Base-by-base conservation (phyloP, 352 stramenopile species). In the Globisporangium camurandrum region DNA sequence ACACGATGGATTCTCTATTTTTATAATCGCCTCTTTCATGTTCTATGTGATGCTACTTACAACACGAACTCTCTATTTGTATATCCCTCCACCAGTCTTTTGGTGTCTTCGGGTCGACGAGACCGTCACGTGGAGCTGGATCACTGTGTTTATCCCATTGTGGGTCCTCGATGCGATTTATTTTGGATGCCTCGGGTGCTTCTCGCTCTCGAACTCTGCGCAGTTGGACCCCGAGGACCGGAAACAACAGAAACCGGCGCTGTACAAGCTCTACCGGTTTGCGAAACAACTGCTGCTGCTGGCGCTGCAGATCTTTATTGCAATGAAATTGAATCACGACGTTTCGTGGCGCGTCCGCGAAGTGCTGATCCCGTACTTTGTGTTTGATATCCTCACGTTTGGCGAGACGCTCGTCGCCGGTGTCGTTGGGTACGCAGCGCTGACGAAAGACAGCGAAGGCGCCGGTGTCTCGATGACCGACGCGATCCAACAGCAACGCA, bases 261-360 rank as follows among this genome's bases (percentile, higher is more conserved):
- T 93, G 0, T 76, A 67, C 69, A 87, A 86, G 62, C 50, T 88
- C n/a, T 89, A 86, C 59, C 67, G 76, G 59, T 86, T 93, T 52
- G 66, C 88, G 57, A 93, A 91, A 65, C 69, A 69, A 48, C 62
- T 89, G 36, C 54, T 89, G 30, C 64, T 91, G 41, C 59, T 93
- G 46, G 69, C 82, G 46, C 62, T 90, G 26, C 82, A 93, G 57
- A 64, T 93, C 66, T 89, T 93, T 49, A 48, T 93, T 34, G 79
- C 69, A 30, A 78, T 93, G 59, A 85, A 87, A 46, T 71, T 93
- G 40, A 88, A 93, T 54, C 52, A 64, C 55, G 72, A 88, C 52
- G 47, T 93, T 22, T 49, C 34, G 26, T 89, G 78, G 78, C 73
- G 62, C 22, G 57, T 88, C 39, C 54, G 62, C 11, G 66, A 88